Evolutionary conservation across 805 yeast species (phyloP).

Genomic region (Candida jianshihensis): DNA sequence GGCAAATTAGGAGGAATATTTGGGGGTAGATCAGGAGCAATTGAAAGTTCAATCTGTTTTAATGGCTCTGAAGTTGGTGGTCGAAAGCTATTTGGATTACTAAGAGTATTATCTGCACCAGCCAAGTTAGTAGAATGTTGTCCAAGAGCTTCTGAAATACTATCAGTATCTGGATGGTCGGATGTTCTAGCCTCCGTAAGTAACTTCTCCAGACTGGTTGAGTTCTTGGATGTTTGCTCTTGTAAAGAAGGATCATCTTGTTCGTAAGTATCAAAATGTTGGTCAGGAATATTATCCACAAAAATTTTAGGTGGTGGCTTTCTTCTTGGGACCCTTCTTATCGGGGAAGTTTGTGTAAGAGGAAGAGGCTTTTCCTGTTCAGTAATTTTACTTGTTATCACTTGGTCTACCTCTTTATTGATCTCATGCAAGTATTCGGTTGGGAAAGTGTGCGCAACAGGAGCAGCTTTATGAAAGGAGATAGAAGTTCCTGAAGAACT

Average conservation of each 20-base stretch:
- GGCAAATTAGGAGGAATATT: background rate
- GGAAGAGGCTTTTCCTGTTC: background rate
- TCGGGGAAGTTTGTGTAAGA: too few relatives aligned
- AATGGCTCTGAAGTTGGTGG: background rate
- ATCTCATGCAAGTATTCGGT: conserved; percentile 18
- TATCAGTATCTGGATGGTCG: background rate
- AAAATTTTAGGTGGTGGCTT: conserved; percentile 16
- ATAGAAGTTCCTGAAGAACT: conserved; percentile 1
- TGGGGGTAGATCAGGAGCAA: background rate
- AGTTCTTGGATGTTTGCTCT: too few relatives aligned
- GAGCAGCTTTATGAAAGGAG: conserved; percentile 13
- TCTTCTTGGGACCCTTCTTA: conserved; percentile 13
- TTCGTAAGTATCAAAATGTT: background rate
- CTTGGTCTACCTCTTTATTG: too few relatives aligned
- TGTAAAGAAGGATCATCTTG: too few relatives aligned
- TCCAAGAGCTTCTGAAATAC: too few relatives aligned
- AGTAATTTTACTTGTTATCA: too few relatives aligned
- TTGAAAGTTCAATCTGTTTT: too few relatives aligned
- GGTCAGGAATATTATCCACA: background rate
- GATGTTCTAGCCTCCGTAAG: background rate
- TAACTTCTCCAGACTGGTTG: too few relatives aligned
- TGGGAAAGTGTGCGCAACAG: conserved; percentile 23
- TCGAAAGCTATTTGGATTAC: too few relatives aligned
- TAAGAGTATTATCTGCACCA: too few relatives aligned
- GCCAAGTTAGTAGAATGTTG: too few relatives aligned